A percentile compares a stretch with the other conserved stretches of the same genome.
phyloP scores from a whole-genome alignment of 2,329 filamentous ascomycete genomes.

The Diaporthe sp. region DNA sequence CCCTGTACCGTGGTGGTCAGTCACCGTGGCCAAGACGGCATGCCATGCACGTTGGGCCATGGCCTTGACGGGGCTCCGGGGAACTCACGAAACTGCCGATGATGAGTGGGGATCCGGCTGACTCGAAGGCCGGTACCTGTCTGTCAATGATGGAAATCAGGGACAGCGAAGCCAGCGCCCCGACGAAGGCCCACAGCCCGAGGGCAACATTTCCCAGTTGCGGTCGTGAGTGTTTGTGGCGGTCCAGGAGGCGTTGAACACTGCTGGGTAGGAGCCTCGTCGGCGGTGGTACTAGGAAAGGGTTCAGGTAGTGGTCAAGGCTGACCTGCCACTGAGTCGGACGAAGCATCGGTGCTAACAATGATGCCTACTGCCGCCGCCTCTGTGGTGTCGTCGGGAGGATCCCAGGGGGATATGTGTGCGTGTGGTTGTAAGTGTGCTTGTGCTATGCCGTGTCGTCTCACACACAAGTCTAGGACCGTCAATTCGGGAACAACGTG shows the following conservation, averaged over 20 bases:
- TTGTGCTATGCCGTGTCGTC: background rate
- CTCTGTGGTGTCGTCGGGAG: background rate
- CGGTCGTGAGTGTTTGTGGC: conserved; percentile 56
- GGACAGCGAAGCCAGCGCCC: conserved; percentile 70
- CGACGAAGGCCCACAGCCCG: conserved; percentile 72
- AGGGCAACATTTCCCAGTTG: conserved; percentile 67
- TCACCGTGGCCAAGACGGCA: background rate
- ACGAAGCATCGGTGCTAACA: conserved; percentile 10
- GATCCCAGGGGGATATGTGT: background rate
- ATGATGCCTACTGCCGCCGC: background rate
- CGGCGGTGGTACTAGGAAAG: conserved; percentile 72
- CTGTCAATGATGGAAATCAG: conserved; percentile 68
- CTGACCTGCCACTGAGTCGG: conserved; percentile 68
- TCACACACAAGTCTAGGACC: too few species aligned
- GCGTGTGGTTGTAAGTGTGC: background rate
- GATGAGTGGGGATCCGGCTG: conserved; percentile 67
- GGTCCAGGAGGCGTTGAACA: conserved; percentile 75
- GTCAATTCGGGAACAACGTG: background rate
- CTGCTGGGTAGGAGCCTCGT: conserved; percentile 72
- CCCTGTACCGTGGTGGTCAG: conserved; percentile 58
- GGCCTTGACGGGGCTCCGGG: background rate
- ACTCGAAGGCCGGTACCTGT: conserved; percentile 63
- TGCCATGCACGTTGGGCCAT: background rate
- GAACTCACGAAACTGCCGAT: conserved; percentile 75
- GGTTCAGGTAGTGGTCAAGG: conserved; percentile 82